Evolutionary conservation across 2,329 filamentous ascomycete genomes (phyloP), one percentile per base, ranked within the genome.

Genomic region (Pestalotiopsis fici): DNA sequence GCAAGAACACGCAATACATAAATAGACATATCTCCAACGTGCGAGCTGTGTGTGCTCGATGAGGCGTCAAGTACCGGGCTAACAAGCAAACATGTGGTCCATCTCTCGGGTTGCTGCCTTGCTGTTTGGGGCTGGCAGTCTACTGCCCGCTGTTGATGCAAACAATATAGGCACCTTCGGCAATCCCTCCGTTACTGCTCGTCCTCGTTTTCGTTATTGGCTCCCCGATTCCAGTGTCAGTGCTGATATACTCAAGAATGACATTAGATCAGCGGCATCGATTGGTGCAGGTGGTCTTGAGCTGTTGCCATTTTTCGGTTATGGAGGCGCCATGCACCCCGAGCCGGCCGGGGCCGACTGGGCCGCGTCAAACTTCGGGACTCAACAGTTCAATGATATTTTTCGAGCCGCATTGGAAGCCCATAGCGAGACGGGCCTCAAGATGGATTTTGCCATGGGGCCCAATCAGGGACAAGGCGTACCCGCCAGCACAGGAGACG

Each of bases 161-260:
- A 23, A 57, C 21, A 57, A 5, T 15, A 13, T 15, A 47, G 55
- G 55, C 55, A 57, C 55, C 7, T 57, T 57, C 18, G 25, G 27
- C 7, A 57, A 31, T 57, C 55, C 55, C 12, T 25, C 55, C 25
- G 55, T 31, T 15, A 25, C 23, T 25, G 23, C 55, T 57, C 55
- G 55, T 57, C 55, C 55, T 57, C 55, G 55, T 31, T 57, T 57
- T 57, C 55, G 55, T 23, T 57, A 57, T 57, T 57, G 55, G 55
- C 27, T 57, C 23, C 55, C 55, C 9, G 55, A 57, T 23, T 13
- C 55, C n/a, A 25, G 23, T 25, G 21, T 57, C 23, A 57, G 55
- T 31, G 55, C n/a, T 31, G n/a, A 23, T 57, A 31, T 57, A 15
- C 23, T 57, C 5, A 7, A 57, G 55, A 57, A 13, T 31, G 55